These are phyloP conservation scores for Cystobasidium onofrii DNA, from an alignment of 768 basidiomycete species.

Conservation along the genomic window DNA sequence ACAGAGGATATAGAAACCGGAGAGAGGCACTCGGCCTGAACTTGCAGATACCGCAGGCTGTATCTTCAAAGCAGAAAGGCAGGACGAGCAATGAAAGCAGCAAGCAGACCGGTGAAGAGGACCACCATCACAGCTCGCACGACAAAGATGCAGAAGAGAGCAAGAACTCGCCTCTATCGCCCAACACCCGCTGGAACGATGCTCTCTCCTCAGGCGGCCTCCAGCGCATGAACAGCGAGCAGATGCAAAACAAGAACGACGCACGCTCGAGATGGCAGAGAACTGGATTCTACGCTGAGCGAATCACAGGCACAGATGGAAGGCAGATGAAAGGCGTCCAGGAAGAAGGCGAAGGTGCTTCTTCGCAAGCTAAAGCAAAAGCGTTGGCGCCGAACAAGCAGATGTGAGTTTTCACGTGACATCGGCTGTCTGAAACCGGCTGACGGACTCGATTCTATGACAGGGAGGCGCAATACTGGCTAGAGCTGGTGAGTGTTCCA, in stretches of 20 bases:
- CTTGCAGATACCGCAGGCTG: background rate
- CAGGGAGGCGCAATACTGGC: conserved; percentile 39
- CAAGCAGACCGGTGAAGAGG: background rate
- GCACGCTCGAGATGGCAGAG: conserved; percentile 34
- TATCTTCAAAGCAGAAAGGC: background rate
- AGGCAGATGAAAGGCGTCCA: conserved; percentile 3
- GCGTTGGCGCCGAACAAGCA: background rate
- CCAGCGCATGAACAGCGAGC: background rate
- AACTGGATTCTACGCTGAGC: conserved; percentile 25
- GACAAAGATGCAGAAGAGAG: background rate
- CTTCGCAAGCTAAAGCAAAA: conserved; percentile 16
- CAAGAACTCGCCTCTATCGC: conserved; percentile 21
- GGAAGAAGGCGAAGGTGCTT: background rate
- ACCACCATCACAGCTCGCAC: background rate
- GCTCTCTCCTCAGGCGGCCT: conserved; percentile 19
- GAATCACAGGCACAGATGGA: conserved; percentile 30
- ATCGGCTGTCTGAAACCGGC: background rate
- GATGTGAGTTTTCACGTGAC: background rate
- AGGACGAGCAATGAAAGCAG: background rate
- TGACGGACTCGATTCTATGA: background rate
- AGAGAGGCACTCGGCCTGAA: conserved; percentile 23
- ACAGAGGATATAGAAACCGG: conserved; percentile 8
- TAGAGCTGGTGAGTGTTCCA: conserved; percentile 34
- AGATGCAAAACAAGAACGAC: conserved; percentile 28
- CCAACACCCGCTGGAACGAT: conserved; percentile 24